These are phyloP conservation scores for Erythrophleum ivorense DNA, from an alignment of 331 rosid species.

Conservation along the genomic window DNA sequence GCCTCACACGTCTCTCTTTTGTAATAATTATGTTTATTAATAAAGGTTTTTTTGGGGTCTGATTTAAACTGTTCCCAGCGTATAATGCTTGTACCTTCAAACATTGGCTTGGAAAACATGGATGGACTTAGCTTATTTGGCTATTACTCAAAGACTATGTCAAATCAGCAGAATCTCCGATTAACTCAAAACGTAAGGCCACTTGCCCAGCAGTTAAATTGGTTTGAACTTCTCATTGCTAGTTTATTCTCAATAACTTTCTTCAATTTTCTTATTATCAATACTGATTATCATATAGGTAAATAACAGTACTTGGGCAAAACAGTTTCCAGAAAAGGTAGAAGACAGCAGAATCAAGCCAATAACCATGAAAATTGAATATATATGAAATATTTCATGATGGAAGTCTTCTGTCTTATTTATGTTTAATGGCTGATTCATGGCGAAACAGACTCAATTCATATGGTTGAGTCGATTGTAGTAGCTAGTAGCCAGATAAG, in stretches of 20 bases:
- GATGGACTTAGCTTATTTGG: not conserved
- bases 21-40: slow-evolving; percentile 24
- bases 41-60: not conserved
- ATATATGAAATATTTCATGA: too few relatives aligned
- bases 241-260: not conserved
- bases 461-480: too few relatives aligned
- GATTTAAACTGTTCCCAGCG: not conserved
- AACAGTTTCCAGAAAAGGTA: too few relatives aligned
- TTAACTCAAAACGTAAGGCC: not conserved
- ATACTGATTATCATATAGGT: not conserved
- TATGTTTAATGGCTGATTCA: too few relatives aligned
- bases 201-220: not conserved
- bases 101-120: not conserved
- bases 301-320: too few relatives aligned
- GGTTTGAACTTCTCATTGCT: not conserved
- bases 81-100: not conserved
- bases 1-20: slow-evolving; percentile 17
- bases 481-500: too few relatives aligned
- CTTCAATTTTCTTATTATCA: not conserved
- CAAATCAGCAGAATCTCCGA: not conserved
- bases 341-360: not conserved
- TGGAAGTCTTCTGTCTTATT: too few relatives aligned
- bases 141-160: not conserved
- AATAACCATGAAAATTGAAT: not conserved
- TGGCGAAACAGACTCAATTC: too few relatives aligned